Percentiles rank a stretch among this genome's conserved stretches.
phyloP scores from a whole-genome alignment of 805 yeast genomes.

The Kuraishia borneana region DNA sequence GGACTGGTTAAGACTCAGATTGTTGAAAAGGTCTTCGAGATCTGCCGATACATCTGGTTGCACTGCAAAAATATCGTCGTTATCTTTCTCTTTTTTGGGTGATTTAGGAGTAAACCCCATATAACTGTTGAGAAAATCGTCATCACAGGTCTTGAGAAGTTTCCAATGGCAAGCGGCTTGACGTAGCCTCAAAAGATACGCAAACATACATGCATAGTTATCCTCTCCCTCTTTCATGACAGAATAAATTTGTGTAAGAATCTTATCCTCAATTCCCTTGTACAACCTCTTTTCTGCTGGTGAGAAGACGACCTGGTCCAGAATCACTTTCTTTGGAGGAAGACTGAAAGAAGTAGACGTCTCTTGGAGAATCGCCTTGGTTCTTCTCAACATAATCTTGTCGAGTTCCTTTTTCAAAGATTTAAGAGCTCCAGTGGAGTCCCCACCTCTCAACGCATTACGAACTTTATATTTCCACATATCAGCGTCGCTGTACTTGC shows the following conservation, averaged over 20 bases:
- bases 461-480: slow-evolving; percentile 22
- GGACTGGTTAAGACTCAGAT: slow-evolving; percentile 11
- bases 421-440: slow-evolving; percentile 25
- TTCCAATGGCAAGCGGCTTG: slow-evolving; percentile 25
- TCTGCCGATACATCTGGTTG: too few relatives aligned
- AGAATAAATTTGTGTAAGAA: slow-evolving; percentile 5
- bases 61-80: too few relatives aligned
- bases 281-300: slow-evolving; percentile 16
- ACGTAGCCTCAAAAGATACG: slow-evolving; percentile 21
- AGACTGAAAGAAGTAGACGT: slow-evolving; percentile 9
- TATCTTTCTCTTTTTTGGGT: slow-evolving; percentile 4
- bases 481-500: slow-evolving; percentile 6
- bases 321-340: slow-evolving; percentile 11
- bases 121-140: neutral
- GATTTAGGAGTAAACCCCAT: neutral
- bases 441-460: slow-evolving; percentile 23
- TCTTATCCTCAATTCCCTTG: slow-evolving; percentile 9
- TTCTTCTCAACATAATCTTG: slow-evolving; percentile 31
- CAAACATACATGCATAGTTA: slow-evolving; percentile 15
- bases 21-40: slow-evolving; percentile 10
- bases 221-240: neutral
- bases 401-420: slow-evolving; percentile 13
- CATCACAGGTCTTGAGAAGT: slow-evolving; percentile 3
- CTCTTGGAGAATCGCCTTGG: slow-evolving; percentile 23
- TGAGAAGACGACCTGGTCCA: slow-evolving; percentile 12